phyloP scores from a whole-genome alignment of 2,329 filamentous ascomycete species.

The Pyrenophora seminiperda region DNA sequence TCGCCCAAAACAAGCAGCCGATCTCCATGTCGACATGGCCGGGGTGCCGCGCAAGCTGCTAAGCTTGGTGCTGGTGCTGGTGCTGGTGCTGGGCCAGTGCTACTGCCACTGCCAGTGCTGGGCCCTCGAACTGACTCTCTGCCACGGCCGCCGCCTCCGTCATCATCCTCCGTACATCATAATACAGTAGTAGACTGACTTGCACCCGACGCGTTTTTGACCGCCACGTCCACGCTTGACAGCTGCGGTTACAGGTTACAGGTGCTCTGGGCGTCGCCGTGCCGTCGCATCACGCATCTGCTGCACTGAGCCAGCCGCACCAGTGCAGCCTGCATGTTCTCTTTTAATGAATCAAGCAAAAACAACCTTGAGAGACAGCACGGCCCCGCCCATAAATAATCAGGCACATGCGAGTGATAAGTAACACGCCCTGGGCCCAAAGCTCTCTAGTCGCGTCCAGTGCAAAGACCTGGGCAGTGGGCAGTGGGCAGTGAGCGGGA shows the following conservation, averaged over 20 bases:
- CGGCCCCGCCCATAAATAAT: constrained; percentile 28
- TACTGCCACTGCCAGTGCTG: not conserved
- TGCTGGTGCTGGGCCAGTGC: not conserved
- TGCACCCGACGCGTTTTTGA: not conserved
- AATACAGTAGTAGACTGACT: not conserved
- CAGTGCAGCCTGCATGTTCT: constrained; percentile 9
- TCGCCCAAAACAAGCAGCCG: constrained; percentile 4
- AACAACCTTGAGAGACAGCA: constrained; percentile 30
- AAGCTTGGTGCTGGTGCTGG: not conserved
- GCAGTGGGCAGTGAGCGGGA: constrained; percentile 16
- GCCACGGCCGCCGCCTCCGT: not conserved
- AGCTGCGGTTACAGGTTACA: not conserved
- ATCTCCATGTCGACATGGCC: constrained; percentile 16
- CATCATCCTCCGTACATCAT: not conserved
- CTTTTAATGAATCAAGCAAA: constrained; percentile 20
- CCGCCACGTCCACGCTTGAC: not conserved
- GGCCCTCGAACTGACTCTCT: not conserved
- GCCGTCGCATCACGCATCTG: not conserved
- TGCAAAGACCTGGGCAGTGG: constrained; percentile 1
- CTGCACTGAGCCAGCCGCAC: not conserved
- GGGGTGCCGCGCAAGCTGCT: constrained; percentile 16
- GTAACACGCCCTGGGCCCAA: constrained; percentile 23
- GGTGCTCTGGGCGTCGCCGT: not conserved
- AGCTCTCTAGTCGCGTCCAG: constrained; percentile 23
- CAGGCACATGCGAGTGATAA: constrained; percentile 22